Conservation (phyloP, 2,329 filamentous ascomycete genomes). For the Spiromastix sp. region DNA sequence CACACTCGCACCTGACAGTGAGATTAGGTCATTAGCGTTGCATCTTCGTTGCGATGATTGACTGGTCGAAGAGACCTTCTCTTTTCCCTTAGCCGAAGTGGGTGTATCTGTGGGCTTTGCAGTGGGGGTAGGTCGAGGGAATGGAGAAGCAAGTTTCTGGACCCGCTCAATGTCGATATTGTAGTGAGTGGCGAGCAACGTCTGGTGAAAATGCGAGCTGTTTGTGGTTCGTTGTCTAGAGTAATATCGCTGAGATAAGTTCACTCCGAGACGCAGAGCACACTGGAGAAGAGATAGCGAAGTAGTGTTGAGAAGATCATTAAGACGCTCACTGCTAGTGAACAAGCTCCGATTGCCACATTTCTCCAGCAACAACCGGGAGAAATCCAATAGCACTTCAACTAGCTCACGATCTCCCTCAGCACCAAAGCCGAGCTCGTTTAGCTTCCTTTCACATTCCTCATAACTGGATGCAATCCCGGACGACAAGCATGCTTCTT, state of each 20-base stretch:
- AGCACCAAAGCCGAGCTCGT: conserved; percentile 51
- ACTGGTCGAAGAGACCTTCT: conserved; percentile 44
- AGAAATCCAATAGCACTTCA: conserved; percentile 73
- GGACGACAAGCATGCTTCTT: conserved; percentile 46
- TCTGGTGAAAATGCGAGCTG: conserved; percentile 56
- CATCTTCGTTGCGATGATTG: conserved; percentile 40
- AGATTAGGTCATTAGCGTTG: conserved; percentile 75
- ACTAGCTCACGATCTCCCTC: conserved; percentile 76
- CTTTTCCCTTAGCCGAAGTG: conserved; percentile 61
- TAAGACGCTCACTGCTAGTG: conserved; percentile 81
- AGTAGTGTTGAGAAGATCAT: conserved; percentile 79
- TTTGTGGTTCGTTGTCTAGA: conserved; percentile 65
- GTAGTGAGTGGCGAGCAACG: conserved; percentile 74
- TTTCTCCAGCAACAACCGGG: conserved; percentile 77
- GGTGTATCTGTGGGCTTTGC: conserved; percentile 39
- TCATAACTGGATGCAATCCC: conserved; percentile 44
- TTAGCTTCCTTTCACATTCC: conserved; percentile 44
- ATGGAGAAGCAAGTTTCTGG: conserved; percentile 71
- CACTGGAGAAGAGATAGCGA: conserved; percentile 67
- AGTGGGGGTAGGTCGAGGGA: conserved; percentile 57
- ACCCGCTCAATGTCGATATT: conserved; percentile 64
- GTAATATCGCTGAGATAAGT: conserved; percentile 86
- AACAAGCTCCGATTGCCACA: conserved; percentile 96
- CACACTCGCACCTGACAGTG: conserved; percentile 59
- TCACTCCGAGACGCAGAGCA: conserved; percentile 69